phyloP scores from a whole-genome alignment of 768 basidiomycete genomes.

The Boletellus sp. region DNA sequence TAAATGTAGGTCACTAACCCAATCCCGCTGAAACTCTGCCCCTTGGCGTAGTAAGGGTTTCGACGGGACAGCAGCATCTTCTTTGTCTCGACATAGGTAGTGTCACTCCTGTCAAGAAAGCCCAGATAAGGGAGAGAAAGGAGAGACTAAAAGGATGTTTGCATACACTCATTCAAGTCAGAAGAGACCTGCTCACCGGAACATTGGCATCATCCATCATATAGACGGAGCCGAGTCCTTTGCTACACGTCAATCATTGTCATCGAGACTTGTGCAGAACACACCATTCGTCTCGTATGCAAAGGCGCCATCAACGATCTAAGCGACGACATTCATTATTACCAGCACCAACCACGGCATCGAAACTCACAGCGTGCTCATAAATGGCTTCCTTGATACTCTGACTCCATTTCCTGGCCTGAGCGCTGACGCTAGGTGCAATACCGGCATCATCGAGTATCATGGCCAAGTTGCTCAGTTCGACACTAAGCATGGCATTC shows the following conservation, averaged over 20 bases:
- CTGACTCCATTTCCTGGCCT: slow-evolving; percentile 56
- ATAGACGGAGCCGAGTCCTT: slow-evolving; percentile 66
- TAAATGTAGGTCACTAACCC: slow-evolving; percentile 45
- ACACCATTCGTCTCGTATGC: slow-evolving; percentile 76
- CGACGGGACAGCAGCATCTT: slow-evolving; percentile 54
- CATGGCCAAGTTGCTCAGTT: slow-evolving; percentile 55
- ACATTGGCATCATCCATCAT: slow-evolving; percentile 88
- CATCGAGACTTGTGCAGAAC: neutral
- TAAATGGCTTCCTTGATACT: slow-evolving; percentile 60
- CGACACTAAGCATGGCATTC: slow-evolving; percentile 81
- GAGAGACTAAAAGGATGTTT: slow-evolving; percentile 48
- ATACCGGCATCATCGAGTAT: slow-evolving; percentile 52
- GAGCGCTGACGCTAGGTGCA: slow-evolving; percentile 46
- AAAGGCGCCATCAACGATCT: slow-evolving; percentile 65
- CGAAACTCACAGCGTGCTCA: slow-evolving; percentile 48
- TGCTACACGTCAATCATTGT: neutral
- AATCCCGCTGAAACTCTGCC: slow-evolving; percentile 61
- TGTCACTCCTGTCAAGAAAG: slow-evolving; percentile 58
- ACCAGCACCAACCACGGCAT: neutral
- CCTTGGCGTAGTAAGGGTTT: slow-evolving; percentile 70
- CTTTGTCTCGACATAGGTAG: slow-evolving; percentile 62
- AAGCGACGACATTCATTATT: neutral
- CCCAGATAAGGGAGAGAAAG: slow-evolving; percentile 77
- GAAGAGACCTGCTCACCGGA: slow-evolving; percentile 45
- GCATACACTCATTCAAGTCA: neutral